phyloP scores from a whole-genome alignment of 2,329 filamentous ascomycete genomes.

The Ascochyta fabae region DNA sequence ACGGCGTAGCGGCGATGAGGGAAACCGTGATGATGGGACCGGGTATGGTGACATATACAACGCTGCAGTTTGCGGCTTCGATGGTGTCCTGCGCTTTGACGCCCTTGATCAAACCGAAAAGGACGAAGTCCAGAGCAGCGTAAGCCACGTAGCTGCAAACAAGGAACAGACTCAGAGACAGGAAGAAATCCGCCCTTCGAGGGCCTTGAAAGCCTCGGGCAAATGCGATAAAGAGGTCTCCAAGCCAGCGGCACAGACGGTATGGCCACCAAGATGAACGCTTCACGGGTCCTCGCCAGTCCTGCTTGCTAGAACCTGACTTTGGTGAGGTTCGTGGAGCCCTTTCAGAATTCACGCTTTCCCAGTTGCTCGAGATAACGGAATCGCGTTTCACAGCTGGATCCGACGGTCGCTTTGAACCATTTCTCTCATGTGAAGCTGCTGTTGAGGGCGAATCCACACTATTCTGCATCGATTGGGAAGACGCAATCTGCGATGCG shows the following conservation, averaged over 20 bases:
- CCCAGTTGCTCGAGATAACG: conserved; percentile 16
- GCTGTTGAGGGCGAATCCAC: not conserved
- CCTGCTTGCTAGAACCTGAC: too few species aligned
- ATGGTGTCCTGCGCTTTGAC: conserved; percentile 34
- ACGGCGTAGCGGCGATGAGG: conserved; percentile 32
- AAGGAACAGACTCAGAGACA: conserved; percentile 18
- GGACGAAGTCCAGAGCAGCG: conserved; percentile 28
- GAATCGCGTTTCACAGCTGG: conserved; percentile 20
- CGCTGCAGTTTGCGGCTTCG: conserved; percentile 35
- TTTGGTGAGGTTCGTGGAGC: not conserved
- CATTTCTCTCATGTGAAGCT: not conserved
- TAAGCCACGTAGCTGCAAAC: conserved; percentile 25
- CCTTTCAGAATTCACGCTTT: not conserved
- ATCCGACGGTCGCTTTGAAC: not conserved
- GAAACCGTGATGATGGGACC: conserved; percentile 43
- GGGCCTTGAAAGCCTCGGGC: conserved; percentile 15
- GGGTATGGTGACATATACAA: conserved; percentile 44
- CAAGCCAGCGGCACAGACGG: not conserved
- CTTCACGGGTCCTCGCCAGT: not conserved
- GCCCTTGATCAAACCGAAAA: conserved; percentile 23
- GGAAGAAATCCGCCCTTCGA: conserved; percentile 22
- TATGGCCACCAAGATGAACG: conserved; percentile 32
- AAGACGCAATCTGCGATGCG: not conserved
- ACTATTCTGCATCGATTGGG: not conserved
- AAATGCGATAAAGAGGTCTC: conserved; percentile 15